Evolutionary conservation across 1,139 yeast genomes (phyloP), one percentile per base, ranked within the genome.

Genomic region (Suhomyces anneliseae): DNA sequence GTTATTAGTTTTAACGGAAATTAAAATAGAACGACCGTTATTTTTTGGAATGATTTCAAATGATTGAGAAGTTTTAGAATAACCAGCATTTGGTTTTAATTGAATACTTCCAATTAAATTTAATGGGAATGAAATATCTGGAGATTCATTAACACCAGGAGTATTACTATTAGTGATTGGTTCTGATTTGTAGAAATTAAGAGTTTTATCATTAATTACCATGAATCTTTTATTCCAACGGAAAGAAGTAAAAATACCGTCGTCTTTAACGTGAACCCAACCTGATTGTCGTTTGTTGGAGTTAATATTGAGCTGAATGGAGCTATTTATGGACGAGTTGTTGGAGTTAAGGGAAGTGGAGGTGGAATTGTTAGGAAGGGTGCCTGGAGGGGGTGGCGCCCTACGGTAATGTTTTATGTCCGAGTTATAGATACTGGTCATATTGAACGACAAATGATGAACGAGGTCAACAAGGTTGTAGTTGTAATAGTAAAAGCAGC

Each of bases 181-280:
- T 53, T 90, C 96, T 47, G 72, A 78, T 60, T 88, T 90, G 69
- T 85, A 87, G 54, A 93, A 81, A 51, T 85, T 87, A 50, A 93
- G 71, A 36, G 85, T 81, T 47, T 85, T 79, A 54, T 90, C 97
- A 57, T 82, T 82, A 44, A 93, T 73, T 10, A 88, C 85, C 71
- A 92, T 74, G 64, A 76, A 92, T 56, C 95, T 80, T 62, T 90
- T 90, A 51, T 92, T 90, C 98, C 98, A 93, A 57, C 96, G 74
- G 64, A 92, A 90, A 11, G 90, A 82, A 53, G 89, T 80, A 59
- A 76, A 75, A 34, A 88, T 67, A 24, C 97, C 96, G 58, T 92
- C 98, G 58, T 92, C 98, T 64, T 90, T 90, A 47, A 90, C 84
- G 47, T 89, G 88, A 27, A 89, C 92, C 96, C 97, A 92, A 0